These are phyloP conservation scores for Paramecium bursaria DNA, from an alignment of 73 alveolate species.

Conservation along the genomic window DNA sequence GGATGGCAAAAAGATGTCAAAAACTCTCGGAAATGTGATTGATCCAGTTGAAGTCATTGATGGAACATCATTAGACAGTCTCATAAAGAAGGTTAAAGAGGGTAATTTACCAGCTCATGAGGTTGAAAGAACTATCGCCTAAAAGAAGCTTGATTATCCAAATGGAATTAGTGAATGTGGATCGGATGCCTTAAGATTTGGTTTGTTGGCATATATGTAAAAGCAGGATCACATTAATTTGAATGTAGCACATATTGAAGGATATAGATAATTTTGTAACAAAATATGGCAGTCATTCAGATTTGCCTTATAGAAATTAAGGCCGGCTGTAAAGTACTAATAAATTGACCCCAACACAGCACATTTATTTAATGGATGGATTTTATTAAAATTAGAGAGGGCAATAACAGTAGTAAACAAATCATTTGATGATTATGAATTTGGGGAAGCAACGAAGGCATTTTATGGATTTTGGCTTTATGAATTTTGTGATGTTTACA, in stretches of 20 bases:
- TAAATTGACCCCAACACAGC: conserved; percentile 77
- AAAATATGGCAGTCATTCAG: conserved; percentile 94
- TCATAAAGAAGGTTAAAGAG: conserved; percentile 84
- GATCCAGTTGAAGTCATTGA: conserved; percentile 98
- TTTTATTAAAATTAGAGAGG: conserved; percentile 81
- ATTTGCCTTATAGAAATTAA: conserved; percentile 81
- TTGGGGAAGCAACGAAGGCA: conserved; percentile 89
- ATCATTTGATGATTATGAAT: conserved; percentile 82
- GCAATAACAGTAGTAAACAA: conserved; percentile 74
- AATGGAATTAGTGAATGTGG: conserved; percentile 92
- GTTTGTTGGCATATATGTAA: conserved; percentile 94
- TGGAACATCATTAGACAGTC: conserved; percentile 87
- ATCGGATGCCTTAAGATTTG: conserved; percentile 98
- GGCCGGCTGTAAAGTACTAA: conserved; percentile 82
- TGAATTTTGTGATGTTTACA: conserved; percentile 90
- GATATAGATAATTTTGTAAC: conserved; percentile 94
- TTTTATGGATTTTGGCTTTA: conserved; percentile 91
- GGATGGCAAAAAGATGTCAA: conserved; percentile 96
- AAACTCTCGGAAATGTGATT: conserved; percentile 97
- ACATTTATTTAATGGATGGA: conserved; percentile 91
- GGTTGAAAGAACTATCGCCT: conserved; percentile 63
- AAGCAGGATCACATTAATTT: conserved; percentile 90
- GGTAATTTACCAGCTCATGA: conserved; percentile 95
- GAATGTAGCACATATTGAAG: conserved; percentile 95
- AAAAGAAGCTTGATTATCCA: conserved; percentile 59